Percentiles rank a stretch among this genome's conserved stretches.
Conservation (phyloP, 495 filamentous ascomycete genomes). For the Penicillium chermesinum region DNA sequence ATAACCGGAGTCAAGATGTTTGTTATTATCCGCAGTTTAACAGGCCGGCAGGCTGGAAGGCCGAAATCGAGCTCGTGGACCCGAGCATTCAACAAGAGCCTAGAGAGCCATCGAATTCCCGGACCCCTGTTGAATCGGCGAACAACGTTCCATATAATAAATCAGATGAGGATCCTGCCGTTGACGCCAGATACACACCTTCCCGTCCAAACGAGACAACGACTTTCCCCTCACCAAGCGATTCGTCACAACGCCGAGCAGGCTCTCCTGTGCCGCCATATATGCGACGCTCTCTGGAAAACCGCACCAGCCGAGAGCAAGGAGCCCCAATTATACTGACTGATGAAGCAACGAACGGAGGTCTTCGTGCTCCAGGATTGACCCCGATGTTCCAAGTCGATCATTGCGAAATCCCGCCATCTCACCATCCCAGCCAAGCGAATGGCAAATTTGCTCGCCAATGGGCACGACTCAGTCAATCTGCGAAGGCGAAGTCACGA, state of each 20-base stretch:
- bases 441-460: neutral
- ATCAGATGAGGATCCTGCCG: neutral
- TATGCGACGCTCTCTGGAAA: slow-evolving; percentile 1
- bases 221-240: neutral
- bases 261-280: slow-evolving; percentile 5
- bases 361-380: slow-evolving; percentile 2
- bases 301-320: slow-evolving; percentile 4
- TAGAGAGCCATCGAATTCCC: neutral
- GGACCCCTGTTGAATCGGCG: neutral
- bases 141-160: neutral
- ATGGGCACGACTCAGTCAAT: slow-evolving; percentile 6
- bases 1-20: neutral
- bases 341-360: neutral
- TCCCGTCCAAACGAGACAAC: neutral
- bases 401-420: slow-evolving; percentile 6
- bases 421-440: slow-evolving; percentile 1
- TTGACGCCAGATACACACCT: neutral
- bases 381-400: slow-evolving; percentile 8
- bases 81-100: neutral
- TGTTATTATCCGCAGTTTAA: neutral
- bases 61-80: neutral
- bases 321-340: neutral
- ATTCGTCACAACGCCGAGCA: neutral
- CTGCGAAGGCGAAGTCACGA: neutral
- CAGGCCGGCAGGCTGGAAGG: neutral